phyloP scores from a whole-genome alignment of 2,329 filamentous ascomycete species.

The Diaporthe nobilis region DNA sequence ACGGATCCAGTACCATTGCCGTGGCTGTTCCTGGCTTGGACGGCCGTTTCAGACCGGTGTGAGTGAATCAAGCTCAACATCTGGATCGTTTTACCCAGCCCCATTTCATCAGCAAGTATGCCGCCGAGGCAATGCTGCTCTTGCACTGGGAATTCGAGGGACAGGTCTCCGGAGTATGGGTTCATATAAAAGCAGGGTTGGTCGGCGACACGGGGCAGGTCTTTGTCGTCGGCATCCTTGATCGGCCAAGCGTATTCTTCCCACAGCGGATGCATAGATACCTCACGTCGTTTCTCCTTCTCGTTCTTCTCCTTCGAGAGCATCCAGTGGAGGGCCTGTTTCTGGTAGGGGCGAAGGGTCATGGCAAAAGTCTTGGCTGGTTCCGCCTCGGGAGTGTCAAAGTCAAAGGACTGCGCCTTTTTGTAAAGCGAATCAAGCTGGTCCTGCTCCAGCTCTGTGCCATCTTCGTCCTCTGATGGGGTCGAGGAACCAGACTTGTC shows the following conservation, averaged over 20 bases:
- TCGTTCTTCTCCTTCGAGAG: slow-evolving; percentile 90
- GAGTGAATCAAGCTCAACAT: slow-evolving; percentile 96
- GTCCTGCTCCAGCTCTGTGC: slow-evolving; percentile 92
- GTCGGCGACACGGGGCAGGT: slow-evolving; percentile 74
- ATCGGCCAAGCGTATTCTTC: slow-evolving; percentile 93
- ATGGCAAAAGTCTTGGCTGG: slow-evolving; percentile 86
- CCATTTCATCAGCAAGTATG: slow-evolving; percentile 97
- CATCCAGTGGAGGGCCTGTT: slow-evolving; percentile 97
- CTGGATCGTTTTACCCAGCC: slow-evolving; percentile 97
- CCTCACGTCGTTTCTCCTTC: slow-evolving; percentile 74
- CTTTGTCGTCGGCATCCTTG: slow-evolving; percentile 88
- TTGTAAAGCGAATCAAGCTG: slow-evolving; percentile 94
- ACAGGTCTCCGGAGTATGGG: slow-evolving; percentile 95
- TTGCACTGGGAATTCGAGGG: slow-evolving; percentile 90
- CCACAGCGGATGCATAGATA: slow-evolving; percentile 97
- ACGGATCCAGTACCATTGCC: slow-evolving; percentile 58
- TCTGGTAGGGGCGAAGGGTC: slow-evolving; percentile 91
- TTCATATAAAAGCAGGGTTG: slow-evolving; percentile 92
- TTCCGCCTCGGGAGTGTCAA: slow-evolving; percentile 88
- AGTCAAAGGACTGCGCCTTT: slow-evolving; percentile 97
- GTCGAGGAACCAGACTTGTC: slow-evolving; percentile 64
- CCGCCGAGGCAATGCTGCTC: slow-evolving; percentile 96
- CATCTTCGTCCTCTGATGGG: slow-evolving; percentile 79
- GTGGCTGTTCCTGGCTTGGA: slow-evolving; percentile 52
- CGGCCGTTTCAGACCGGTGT: slow-evolving; percentile 74